Conservation (phyloP, 805 yeast species). For the Kodamaea kaohsiungensis region DNA sequence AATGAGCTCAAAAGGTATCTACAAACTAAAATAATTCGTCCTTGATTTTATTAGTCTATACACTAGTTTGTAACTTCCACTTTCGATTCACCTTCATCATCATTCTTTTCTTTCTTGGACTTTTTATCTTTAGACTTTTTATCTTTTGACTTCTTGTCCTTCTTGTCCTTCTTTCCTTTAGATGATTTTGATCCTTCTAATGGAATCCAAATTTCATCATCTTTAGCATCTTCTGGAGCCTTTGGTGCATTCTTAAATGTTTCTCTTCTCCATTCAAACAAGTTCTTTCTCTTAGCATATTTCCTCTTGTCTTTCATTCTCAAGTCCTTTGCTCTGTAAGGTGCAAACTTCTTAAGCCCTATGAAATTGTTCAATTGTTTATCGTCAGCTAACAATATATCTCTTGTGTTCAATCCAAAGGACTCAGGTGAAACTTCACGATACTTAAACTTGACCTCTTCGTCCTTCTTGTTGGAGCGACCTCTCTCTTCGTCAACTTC, state of each 20-base stretch:
- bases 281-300: conserved; percentile 75
- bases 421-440: conserved; percentile 95
- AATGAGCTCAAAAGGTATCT: too few species aligned
- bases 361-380: conserved; percentile 78
- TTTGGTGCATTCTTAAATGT: conserved; percentile 65
- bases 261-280: conserved; percentile 87
- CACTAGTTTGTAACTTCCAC: background rate
- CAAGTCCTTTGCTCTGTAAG: conserved; percentile 78
- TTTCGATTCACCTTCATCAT: background rate
- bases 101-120: background rate
- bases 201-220: conserved; percentile 40
- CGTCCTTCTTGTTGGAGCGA: conserved; percentile 39
- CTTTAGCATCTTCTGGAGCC: conserved; percentile 35
- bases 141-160: conserved; percentile 1
- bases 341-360: conserved; percentile 90
- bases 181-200: conserved; percentile 9
- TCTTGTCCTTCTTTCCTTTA: conserved; percentile 10
- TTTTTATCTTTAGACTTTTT: conserved; percentile 6
- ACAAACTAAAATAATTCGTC: background rate
- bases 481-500: conserved; percentile 68
- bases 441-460: conserved; percentile 68
- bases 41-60: background rate
- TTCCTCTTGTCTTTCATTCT: conserved; percentile 78
- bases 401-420: conserved; percentile 82
- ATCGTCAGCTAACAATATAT: conserved; percentile 89